Evolutionary conservation across 495 filamentous ascomycete species (phyloP).

Genomic region (Hypoxylon lenormandii): DNA sequence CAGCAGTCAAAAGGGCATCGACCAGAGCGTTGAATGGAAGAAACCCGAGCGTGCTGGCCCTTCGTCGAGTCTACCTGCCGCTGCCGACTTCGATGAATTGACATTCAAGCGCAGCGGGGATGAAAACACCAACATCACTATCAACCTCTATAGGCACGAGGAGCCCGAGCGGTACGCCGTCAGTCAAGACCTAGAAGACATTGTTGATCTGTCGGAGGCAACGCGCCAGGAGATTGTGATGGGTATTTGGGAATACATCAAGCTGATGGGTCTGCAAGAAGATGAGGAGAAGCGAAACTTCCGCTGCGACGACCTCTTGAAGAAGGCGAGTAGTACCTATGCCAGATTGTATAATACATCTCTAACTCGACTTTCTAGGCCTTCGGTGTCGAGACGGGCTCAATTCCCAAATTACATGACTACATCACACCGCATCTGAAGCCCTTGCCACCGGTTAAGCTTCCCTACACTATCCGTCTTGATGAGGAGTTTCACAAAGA

Average conservation of each 20-base stretch:
- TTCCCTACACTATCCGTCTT: constrained; percentile 92
- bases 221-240: constrained; percentile 86
- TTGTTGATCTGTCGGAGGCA: constrained; percentile 87
- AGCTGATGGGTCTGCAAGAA: constrained; percentile 84
- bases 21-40: constrained; percentile 59
- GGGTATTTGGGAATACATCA: constrained; percentile 95
- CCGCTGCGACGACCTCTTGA: constrained; percentile 84
- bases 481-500: constrained; percentile 82
- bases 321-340: constrained; percentile 67
- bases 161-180: constrained; percentile 84
- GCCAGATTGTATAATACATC: background rate
- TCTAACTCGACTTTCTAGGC: constrained; percentile 65
- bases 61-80: constrained; percentile 62
- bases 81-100: constrained; percentile 87
- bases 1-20: constrained; percentile 63
- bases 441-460: constrained; percentile 82
- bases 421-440: constrained; percentile 78
- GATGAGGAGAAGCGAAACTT: constrained; percentile 93
- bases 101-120: constrained; percentile 92
- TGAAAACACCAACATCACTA: constrained; percentile 89
- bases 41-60: constrained; percentile 70
- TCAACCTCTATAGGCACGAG: constrained; percentile 88
- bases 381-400: constrained; percentile 79
- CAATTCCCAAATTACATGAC: constrained; percentile 89
- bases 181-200: constrained; percentile 79